phyloP scores from a whole-genome alignment of 495 filamentous ascomycete species.

The Aspergillus indologenus region DNA sequence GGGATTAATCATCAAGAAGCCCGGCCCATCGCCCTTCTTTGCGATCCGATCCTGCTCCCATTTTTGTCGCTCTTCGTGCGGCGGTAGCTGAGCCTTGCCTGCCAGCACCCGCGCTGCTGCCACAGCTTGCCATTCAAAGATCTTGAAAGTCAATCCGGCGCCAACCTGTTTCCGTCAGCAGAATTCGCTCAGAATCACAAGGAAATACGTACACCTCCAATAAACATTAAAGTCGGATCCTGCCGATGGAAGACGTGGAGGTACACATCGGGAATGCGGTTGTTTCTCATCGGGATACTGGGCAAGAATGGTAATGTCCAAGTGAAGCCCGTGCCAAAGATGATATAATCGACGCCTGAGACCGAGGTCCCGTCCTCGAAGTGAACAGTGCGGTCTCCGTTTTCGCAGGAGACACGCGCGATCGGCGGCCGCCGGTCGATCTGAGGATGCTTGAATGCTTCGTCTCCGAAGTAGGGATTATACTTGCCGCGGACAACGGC shows the following conservation, averaged over 20 bases:
- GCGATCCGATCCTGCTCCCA: constrained; percentile 54
- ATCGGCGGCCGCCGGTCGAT: constrained; percentile 45
- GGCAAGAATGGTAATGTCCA: constrained; percentile 57
- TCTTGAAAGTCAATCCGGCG: constrained; percentile 55
- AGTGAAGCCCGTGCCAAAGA: constrained; percentile 56
- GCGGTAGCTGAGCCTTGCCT: constrained; percentile 46
- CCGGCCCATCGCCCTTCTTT: constrained; percentile 45
- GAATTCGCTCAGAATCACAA: constrained; percentile 14
- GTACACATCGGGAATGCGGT: constrained; percentile 53
- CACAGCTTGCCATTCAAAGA: constrained; percentile 62
- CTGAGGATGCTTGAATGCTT: constrained; percentile 50
- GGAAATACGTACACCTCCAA: constrained; percentile 42
- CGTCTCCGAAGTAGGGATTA: constrained; percentile 51
- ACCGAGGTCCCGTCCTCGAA: constrained; percentile 50
- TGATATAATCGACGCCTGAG: constrained; percentile 50
- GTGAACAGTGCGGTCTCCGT: constrained; percentile 35
- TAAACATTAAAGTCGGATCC: constrained; percentile 36
- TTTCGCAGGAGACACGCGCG: constrained; percentile 40
- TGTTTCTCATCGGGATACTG: constrained; percentile 45
- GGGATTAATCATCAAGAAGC: constrained; percentile 48
- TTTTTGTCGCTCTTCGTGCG: constrained; percentile 36
- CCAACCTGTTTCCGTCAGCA: constrained; percentile 43
- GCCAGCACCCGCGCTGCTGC: constrained; percentile 53
- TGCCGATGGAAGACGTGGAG: constrained; percentile 52
- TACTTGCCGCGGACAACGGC: constrained; percentile 40